Evolutionary conservation across 257 asterid species (phyloP).

Genomic region (Ajuga chamaepitys): DNA sequence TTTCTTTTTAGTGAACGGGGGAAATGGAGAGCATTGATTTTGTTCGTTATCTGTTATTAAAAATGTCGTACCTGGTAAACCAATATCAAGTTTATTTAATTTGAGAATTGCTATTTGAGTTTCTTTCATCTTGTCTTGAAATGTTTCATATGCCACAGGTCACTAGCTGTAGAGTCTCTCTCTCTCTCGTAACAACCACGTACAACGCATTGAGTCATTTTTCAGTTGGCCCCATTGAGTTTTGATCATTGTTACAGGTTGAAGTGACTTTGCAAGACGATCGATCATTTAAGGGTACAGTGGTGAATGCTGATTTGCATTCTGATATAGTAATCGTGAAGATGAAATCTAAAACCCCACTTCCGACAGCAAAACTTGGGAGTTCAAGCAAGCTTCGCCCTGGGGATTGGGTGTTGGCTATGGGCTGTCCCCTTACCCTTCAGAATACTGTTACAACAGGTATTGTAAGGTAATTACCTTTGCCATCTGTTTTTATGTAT

Average conservation of each 20-base stretch:
- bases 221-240: background rate
- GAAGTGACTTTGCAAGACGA: constrained; percentile 96
- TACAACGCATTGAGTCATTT: background rate
- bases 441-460: constrained; percentile 92
- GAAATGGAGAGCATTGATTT: background rate
- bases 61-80: background rate
- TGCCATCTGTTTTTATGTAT: background rate
- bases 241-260: constrained; percentile 37
- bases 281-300: constrained; percentile 80
- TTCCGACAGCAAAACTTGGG: constrained; percentile 78
- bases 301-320: constrained; percentile 73
- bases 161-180: background rate
- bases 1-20: background rate
- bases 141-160: background rate
- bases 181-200: background rate
- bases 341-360: constrained; percentile 71
- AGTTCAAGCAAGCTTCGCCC: constrained; percentile 77
- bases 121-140: background rate
- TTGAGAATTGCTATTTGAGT: background rate
- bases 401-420: constrained; percentile 92
- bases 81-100: background rate
- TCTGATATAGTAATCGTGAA: constrained; percentile 68
- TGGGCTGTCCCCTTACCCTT: constrained; percentile 91
- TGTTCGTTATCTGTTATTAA: background rate
- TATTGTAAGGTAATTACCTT: constrained; percentile 62